Conservation (phyloP, 2,329 filamentous ascomycete genomes). For the Gremmenia infestans region DNA sequence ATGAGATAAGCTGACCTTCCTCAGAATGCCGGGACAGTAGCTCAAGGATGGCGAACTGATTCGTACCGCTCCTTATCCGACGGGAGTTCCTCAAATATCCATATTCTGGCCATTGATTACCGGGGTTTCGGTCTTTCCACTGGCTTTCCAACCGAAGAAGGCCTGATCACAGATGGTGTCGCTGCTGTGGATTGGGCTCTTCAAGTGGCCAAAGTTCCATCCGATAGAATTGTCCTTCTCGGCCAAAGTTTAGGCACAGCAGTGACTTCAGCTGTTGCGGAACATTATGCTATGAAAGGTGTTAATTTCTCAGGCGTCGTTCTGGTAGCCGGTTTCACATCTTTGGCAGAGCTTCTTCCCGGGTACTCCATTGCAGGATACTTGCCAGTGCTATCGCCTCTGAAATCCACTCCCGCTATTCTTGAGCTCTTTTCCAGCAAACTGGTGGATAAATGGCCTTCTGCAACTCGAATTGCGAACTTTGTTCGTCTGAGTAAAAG, state of each 20-base stretch:
- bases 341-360: constrained; percentile 65
- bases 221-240: constrained; percentile 70
- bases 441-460: constrained; percentile 79
- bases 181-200: constrained; percentile 70
- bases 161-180: constrained; percentile 74
- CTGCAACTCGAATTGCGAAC: constrained; percentile 58
- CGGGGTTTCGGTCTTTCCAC: constrained; percentile 80
- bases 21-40: constrained; percentile 81
- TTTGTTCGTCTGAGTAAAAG: constrained; percentile 47
- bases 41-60: constrained; percentile 68
- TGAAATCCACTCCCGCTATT: constrained; percentile 61
- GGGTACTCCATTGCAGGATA: constrained; percentile 73
- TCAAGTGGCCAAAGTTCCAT: constrained; percentile 55
- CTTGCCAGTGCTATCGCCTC: constrained; percentile 72
- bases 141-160: constrained; percentile 73
- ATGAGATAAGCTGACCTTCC: constrained; percentile 14
- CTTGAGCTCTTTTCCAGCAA: constrained; percentile 54
- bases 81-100: constrained; percentile 62
- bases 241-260: constrained; percentile 89
- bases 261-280: constrained; percentile 68
- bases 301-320: constrained; percentile 75
- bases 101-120: constrained; percentile 87
- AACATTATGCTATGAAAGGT: constrained; percentile 57
- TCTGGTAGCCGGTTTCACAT: constrained; percentile 74
- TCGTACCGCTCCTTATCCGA: constrained; percentile 74